Percentiles rank a stretch among this genome's conserved stretches.
These are phyloP conservation scores for Physcomitrium patens DNA, from an alignment of 225 moss, liverwort and hornwort species.

Conservation along the genomic window DNA sequence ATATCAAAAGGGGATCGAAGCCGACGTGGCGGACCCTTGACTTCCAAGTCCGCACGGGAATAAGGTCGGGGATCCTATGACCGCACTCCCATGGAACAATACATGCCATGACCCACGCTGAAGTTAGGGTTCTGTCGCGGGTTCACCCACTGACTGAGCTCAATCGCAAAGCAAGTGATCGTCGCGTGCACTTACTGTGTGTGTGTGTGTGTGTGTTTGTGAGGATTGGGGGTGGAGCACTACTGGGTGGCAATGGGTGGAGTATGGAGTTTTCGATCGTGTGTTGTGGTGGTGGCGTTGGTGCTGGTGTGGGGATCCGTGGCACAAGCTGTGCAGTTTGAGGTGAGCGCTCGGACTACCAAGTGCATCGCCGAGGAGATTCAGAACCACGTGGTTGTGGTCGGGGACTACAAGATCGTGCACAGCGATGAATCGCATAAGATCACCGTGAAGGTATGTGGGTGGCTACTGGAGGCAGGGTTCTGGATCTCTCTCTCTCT, in stretches of 20 bases:
- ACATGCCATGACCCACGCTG: too few relatives aligned
- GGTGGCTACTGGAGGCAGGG: neutral
- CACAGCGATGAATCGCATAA: constrained; percentile 57
- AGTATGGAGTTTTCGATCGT: constrained; percentile 20
- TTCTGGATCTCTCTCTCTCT: neutral
- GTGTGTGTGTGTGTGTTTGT: too few relatives aligned
- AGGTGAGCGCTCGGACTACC: constrained; percentile 66
- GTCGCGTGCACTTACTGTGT: too few relatives aligned
- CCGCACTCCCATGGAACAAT: too few relatives aligned
- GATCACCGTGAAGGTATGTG: constrained; percentile 66
- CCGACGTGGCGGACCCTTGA: too few relatives aligned
- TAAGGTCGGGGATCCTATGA: too few relatives aligned
- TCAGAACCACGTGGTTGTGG: constrained; percentile 61
- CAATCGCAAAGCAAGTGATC: too few relatives aligned
- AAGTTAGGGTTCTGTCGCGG: too few relatives aligned
- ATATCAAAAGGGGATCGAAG: too few relatives aligned
- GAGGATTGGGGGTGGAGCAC: too few relatives aligned
- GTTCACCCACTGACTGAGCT: too few relatives aligned
- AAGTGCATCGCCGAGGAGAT: constrained; percentile 87
- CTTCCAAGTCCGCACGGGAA: too few relatives aligned
- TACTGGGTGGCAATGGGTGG: constrained; percentile 14
- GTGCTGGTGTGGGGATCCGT: constrained; percentile 29
- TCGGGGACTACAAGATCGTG: constrained; percentile 77
- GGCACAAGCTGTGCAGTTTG: constrained; percentile 65
- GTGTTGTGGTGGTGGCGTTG: constrained; percentile 1